Base-by-base conservation (phyloP, 352 stramenopile species). In the Thalassiosira exigua region DNA sequence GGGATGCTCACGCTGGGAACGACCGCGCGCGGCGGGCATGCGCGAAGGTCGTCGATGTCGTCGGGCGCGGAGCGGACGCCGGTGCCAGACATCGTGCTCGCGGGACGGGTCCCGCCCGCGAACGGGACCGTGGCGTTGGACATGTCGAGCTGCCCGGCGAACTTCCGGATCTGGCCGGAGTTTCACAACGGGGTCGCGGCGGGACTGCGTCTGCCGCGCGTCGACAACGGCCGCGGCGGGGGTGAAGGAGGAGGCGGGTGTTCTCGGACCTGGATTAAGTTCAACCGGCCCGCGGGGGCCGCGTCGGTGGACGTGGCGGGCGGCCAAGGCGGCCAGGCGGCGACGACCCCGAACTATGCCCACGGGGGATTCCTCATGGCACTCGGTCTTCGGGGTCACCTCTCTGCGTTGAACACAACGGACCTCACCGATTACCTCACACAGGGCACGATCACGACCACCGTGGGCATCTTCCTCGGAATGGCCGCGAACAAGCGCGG, bases 341-440 rank as follows among this genome's bases (percentile, higher is more conserved):
- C 44, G 61, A 87, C 80, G 54, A 79, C 86, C 33, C 61, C 94
- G 14, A 94, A 96, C 4, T 95, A 98, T 84, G 92, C 95, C 19
- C 96, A 99, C 68, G 97, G 95, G 0, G 97, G 97, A 14, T 91
- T 99, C 67, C 87, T 99, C 3, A 92, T 99, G 39, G 97, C 96
- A 21, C 94, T 99, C 26, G 97, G 97, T 3, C 67, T 96, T n/a
- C 92, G 96, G 19, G 96, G 96, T 1, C 96, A 99, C 84, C 86
- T 99, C 9, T 95, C 95, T 59, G 94, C 93, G 53, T 86, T 99
- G 19, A 97, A 96, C 5, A 97, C 98, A 93, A 96, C 96, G 14
- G 97, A 99, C 84, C 95, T 99, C n/a, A 99, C 98, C 90, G 97
- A 98, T 60, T 99, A 99, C 83, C 77, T 99, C 19, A 98, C 95